These are phyloP conservation scores for Clavispora asparagi DNA, from an alignment of 805 yeast species.

Conservation along the genomic window DNA sequence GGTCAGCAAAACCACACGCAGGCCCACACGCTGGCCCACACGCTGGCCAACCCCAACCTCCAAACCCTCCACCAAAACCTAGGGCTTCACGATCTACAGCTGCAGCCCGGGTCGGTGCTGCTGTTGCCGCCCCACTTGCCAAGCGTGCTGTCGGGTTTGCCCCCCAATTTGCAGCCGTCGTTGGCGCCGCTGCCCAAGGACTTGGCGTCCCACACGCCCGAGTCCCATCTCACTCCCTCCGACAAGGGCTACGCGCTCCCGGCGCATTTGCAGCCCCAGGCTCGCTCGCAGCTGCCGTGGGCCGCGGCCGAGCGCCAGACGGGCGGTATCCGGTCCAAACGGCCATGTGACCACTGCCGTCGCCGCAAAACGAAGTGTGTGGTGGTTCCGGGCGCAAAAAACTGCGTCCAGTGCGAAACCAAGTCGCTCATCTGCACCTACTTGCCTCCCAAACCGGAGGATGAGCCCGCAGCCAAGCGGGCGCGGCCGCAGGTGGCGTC, in stretches of 20 bases:
- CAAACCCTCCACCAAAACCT: too few relatives aligned
- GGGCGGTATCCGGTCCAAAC: slow-evolving; percentile 5
- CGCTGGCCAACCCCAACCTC: too few relatives aligned
- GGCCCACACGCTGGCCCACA: too few relatives aligned
- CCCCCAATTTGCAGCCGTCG: background rate
- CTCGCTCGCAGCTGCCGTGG: background rate
- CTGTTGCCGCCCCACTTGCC: too few relatives aligned
- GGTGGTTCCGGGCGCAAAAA: slow-evolving; percentile 52
- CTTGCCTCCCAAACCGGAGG: slow-evolving; percentile 19
- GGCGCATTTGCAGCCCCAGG: background rate
- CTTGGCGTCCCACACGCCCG: background rate
- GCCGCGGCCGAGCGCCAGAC: background rate
- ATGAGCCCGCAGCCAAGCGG: slow-evolving; percentile 45
- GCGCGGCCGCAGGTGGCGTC: slow-evolving; percentile 14
- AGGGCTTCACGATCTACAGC: background rate
- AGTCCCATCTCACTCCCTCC: background rate
- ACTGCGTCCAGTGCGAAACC: slow-evolving; percentile 73
- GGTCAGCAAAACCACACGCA: too few relatives aligned
- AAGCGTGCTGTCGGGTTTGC: background rate
- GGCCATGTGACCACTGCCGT: slow-evolving; percentile 85
- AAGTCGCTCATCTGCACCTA: slow-evolving; percentile 73
- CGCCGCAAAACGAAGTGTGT: slow-evolving; percentile 78
- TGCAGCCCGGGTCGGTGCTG: too few relatives aligned
- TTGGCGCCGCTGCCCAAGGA: background rate
- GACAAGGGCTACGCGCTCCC: background rate